These are phyloP conservation scores for Dendrothele bispora DNA, from an alignment of 768 basidiomycete species.

Conservation along the genomic window DNA sequence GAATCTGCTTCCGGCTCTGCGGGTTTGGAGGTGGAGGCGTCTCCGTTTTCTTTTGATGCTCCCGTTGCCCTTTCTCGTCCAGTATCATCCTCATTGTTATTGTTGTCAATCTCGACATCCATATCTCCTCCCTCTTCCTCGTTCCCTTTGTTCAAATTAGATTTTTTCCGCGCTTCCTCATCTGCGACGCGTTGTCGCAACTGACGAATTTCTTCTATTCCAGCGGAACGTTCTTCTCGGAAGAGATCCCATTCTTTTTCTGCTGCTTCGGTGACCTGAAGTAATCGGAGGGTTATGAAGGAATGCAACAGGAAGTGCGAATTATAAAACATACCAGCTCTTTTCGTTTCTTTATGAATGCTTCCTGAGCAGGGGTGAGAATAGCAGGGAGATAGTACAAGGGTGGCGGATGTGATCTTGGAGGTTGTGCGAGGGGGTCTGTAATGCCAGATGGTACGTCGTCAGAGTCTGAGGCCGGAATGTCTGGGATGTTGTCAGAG, in stretches of 20 bases:
- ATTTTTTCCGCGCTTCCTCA: conserved; percentile 20
- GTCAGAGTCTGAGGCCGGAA: conserved; percentile 25
- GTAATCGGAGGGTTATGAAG: conserved; percentile 8
- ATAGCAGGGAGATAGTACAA: conserved; percentile 75
- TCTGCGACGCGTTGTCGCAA: conserved; percentile 67
- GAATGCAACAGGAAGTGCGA: background rate
- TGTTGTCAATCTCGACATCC: conserved; percentile 30
- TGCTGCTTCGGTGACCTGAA: conserved; percentile 57
- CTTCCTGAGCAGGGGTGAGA: conserved; percentile 68
- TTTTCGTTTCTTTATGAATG: conserved; percentile 62
- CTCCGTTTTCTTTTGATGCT: background rate
- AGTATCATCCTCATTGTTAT: background rate
- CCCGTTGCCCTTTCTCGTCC: background rate
- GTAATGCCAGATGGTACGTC: conserved; percentile 22
- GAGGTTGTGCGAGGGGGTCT: conserved; percentile 45
- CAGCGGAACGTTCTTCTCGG: conserved; percentile 54
- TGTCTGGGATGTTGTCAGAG: conserved; percentile 59
- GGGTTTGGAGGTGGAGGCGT: too few relatives aligned
- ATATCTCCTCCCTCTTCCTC: conserved; percentile 20
- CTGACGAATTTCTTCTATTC: conserved; percentile 60
- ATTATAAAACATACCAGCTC: conserved; percentile 48
- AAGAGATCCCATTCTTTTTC: conserved; percentile 73
- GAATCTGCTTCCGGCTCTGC: too few relatives aligned
- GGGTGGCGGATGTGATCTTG: conserved; percentile 72
- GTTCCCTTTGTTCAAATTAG: background rate